Percentiles rank a stretch among this genome's conserved stretches.
phyloP scores from a whole-genome alignment of 306 rosid genomes.

The Ochetophila trinervis region DNA sequence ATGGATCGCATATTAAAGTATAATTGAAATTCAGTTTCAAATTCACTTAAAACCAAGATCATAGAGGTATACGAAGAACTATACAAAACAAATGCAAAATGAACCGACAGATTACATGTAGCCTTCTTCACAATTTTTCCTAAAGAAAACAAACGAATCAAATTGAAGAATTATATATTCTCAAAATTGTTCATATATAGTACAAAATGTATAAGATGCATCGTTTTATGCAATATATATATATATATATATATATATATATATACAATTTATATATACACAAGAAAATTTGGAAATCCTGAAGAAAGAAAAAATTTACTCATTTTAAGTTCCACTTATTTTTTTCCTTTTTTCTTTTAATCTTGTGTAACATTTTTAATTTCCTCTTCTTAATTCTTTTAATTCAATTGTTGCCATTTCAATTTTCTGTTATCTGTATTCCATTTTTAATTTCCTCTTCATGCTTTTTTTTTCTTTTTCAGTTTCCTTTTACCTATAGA shows the following conservation, averaged over 20 bases:
- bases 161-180: neutral
- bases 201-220: neutral
- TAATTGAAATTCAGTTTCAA: conserved; percentile 2
- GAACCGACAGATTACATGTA: neutral
- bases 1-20: neutral
- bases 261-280: no score
- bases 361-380: neutral
- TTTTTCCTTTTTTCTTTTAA: no score
- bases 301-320: no score
- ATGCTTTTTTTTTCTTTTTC: no score
- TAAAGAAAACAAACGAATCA: neutral
- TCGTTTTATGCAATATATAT: no score
- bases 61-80: neutral
- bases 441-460: no score
- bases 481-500: no score
- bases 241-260: no score
- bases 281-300: no score
- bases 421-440: neutral
- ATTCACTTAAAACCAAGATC: neutral
- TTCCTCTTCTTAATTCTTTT: neutral
- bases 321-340: no score
- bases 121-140: neutral
- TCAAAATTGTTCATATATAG: neutral
- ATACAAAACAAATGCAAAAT: neutral
- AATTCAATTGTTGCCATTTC: neutral